phyloP scores from a whole-genome alignment of 169 alveolate genomes.

The Cardiosporidium cionae region DNA sequence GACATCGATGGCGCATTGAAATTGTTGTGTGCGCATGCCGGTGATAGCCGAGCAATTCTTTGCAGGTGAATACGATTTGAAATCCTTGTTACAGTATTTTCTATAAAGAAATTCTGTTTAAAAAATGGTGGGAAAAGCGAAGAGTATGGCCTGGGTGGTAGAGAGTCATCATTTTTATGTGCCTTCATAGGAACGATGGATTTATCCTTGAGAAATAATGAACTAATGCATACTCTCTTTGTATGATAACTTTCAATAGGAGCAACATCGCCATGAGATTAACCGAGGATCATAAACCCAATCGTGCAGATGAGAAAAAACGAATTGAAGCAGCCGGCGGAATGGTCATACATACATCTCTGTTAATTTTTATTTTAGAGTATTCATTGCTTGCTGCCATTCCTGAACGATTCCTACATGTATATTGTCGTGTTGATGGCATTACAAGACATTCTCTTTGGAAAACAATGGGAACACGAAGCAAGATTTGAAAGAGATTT shows the following conservation, averaged over 20 bases:
- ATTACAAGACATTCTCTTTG: background rate
- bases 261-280: conserved; percentile 17
- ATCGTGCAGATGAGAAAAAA: conserved; percentile 6
- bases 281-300: conserved; percentile 36
- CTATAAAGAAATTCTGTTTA: too few relatives aligned
- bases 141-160: too few relatives aligned
- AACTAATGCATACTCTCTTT: too few relatives aligned
- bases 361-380: too few relatives aligned
- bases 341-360: background rate
- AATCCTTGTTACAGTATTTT: too few relatives aligned
- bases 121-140: too few relatives aligned
- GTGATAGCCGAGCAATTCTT: conserved; percentile 30
- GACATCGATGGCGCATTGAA: conserved; percentile 19
- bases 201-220: too few relatives aligned
- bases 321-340: conserved; percentile 22
- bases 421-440: background rate
- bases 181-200: too few relatives aligned
- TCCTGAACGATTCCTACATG: background rate
- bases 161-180: too few relatives aligned
- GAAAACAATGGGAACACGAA: background rate
- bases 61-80: too few relatives aligned
- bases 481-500: too few relatives aligned
- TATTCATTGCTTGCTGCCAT: background rate
- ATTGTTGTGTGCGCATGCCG: conserved; percentile 36
- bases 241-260: background rate